These are phyloP conservation scores for Volvox carteri DNA, from an alignment of 163 green algal species.

Conservation along the genomic window DNA sequence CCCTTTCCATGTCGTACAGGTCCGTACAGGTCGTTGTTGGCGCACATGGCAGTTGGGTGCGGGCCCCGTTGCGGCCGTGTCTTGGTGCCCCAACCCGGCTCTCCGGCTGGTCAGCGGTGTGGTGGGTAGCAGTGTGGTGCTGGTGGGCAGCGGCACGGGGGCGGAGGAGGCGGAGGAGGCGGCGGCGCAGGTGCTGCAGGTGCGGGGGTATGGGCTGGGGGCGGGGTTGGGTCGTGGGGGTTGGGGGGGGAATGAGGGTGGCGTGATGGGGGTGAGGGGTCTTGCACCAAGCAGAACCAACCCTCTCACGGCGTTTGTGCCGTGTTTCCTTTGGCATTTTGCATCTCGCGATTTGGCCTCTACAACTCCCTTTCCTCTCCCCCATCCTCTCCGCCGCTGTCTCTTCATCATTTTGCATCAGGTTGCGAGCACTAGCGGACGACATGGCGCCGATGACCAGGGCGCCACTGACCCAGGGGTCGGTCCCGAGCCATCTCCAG, in stretches of 20 bases:
- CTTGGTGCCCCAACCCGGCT: conserved; percentile 84
- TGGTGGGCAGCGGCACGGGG: conserved; percentile 75
- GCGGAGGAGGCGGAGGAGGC: conserved; percentile 68
- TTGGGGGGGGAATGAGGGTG: neutral
- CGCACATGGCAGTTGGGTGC: conserved; percentile 75
- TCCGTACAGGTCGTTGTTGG: conserved; percentile 65
- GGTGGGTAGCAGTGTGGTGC: conserved; percentile 73
- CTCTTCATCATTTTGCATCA: neutral
- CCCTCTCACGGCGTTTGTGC: too few species aligned
- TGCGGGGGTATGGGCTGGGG: conserved; percentile 8
- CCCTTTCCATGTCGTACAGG: neutral
- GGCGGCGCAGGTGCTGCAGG: conserved; percentile 64
- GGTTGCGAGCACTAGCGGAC: conserved; percentile 5
- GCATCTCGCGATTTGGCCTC: too few species aligned
- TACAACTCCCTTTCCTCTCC: too few species aligned
- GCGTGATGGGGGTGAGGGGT: neutral
- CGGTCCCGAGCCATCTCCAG: neutral
- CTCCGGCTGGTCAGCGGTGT: conserved; percentile 54
- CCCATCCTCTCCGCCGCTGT: neutral
- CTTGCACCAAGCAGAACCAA: too few species aligned
- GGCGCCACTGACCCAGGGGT: neutral
- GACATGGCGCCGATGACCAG: neutral
- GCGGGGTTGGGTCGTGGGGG: neutral
- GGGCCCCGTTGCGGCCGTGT: conserved; percentile 73
- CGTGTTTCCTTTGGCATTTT: too few species aligned